Percentiles rank a stretch among this genome's conserved stretches.
These are phyloP conservation scores for Suillus discolor DNA, from an alignment of 768 basidiomycete species.

Conservation along the genomic window DNA sequence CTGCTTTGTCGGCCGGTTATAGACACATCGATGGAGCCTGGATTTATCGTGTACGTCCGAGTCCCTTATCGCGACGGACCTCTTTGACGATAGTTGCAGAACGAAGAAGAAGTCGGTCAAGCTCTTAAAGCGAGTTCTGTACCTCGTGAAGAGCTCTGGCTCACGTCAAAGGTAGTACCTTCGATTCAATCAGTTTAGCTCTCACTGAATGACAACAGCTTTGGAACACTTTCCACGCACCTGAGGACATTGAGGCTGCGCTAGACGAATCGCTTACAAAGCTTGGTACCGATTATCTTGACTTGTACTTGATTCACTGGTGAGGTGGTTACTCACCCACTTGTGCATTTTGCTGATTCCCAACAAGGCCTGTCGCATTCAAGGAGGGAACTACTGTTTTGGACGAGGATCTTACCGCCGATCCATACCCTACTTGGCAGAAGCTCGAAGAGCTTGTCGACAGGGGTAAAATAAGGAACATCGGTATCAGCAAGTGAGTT, in stretches of 20 bases:
- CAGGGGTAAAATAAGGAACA: conserved; percentile 76
- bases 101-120: conserved; percentile 69
- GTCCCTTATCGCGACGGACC: conserved; percentile 6
- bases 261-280: conserved; percentile 66
- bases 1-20: conserved; percentile 64
- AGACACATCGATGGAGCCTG: conserved; percentile 77
- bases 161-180: conserved; percentile 56
- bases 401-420: conserved; percentile 58
- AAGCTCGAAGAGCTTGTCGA: conserved; percentile 78
- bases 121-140: conserved; percentile 62
- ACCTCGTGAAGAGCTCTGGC: conserved; percentile 64
- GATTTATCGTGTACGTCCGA: conserved; percentile 55
- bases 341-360: neutral
- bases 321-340: conserved; percentile 25
- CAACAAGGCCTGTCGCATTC: conserved; percentile 64
- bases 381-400: conserved; percentile 51
- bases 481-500: conserved; percentile 80
- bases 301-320: conserved; percentile 85
- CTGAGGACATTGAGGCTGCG: conserved; percentile 67
- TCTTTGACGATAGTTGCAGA: conserved; percentile 37
- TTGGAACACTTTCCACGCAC: conserved; percentile 78
- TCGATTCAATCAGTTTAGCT: neutral
- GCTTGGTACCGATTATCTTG: conserved; percentile 71
- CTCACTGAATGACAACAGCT: conserved; percentile 40
- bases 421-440: conserved; percentile 80